A percentile compares a stretch with the other conserved stretches of the same genome.
phyloP scores from a whole-genome alignment of 306 rosid genomes.

The Delonix regia region DNA sequence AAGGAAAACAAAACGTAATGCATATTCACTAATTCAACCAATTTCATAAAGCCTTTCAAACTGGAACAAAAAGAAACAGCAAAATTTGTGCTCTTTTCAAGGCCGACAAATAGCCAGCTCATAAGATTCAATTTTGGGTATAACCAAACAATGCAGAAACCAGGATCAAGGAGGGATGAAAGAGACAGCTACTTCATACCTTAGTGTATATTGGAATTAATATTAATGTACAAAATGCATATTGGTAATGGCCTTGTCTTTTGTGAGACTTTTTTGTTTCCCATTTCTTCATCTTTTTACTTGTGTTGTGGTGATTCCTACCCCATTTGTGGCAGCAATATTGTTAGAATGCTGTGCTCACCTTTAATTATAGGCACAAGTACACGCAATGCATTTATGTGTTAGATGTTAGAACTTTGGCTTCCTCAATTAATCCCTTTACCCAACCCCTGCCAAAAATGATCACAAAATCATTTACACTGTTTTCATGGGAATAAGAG shows the following conservation, averaged over 20 bases:
- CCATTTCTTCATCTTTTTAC: neutral
- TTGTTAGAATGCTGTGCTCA: neutral
- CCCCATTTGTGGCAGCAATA: neutral
- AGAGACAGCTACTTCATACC: neutral
- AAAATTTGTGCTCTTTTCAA: neutral
- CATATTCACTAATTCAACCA: neutral
- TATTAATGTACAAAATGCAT: neutral
- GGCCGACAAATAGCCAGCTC: neutral
- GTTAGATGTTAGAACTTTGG: neutral
- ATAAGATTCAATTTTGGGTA: neutral
- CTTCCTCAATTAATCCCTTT: slow-evolving; percentile 4
- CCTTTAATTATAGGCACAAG: neutral
- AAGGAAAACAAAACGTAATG: neutral
- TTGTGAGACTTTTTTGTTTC: neutral
- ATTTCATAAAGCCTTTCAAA: too few species aligned
- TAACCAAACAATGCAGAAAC: neutral
- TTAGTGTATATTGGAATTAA: too few species aligned
- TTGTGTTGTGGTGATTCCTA: neutral
- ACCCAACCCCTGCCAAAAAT: slow-evolving; percentile 12
- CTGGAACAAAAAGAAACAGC: neutral
- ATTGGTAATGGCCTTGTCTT: neutral
- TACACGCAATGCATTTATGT: neutral
- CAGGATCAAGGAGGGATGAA: neutral
- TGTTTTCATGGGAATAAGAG: too few species aligned
- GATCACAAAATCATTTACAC: neutral